A percentile compares a stretch with the other conserved stretches of the same genome.
phyloP scores from a whole-genome alignment of 2,329 filamentous ascomycete species.

The Setomelanomma holmii region DNA sequence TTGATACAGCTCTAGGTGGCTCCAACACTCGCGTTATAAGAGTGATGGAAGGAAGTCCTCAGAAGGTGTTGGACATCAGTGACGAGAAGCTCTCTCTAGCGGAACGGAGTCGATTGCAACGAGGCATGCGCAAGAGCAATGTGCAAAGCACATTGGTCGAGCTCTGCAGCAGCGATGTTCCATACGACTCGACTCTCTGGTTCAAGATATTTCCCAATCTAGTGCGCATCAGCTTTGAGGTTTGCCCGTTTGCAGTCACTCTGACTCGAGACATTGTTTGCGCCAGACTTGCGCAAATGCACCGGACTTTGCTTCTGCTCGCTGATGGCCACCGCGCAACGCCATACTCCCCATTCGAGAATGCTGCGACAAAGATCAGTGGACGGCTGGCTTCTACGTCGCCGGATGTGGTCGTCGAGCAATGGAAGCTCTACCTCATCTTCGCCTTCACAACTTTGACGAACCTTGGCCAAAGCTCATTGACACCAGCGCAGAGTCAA shows the following conservation, averaged over 20 bases:
- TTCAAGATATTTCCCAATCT: constrained; percentile 98
- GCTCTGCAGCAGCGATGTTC: constrained; percentile 92
- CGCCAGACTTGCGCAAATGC: constrained; percentile 91
- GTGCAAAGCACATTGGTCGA: constrained; percentile 88
- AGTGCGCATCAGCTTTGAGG: constrained; percentile 86
- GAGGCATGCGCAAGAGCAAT: constrained; percentile 84
- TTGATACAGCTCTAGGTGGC: constrained; percentile 86
- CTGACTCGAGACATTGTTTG: constrained; percentile 92
- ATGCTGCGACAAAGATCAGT: constrained; percentile 61
- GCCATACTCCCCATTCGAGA: constrained; percentile 66
- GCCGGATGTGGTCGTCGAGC: constrained; percentile 88
- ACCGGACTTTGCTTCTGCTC: constrained; percentile 79
- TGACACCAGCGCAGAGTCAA: constrained; percentile 63
- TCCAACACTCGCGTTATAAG: constrained; percentile 83
- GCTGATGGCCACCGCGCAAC: constrained; percentile 68
- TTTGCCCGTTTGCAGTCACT: constrained; percentile 89
- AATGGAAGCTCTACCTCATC: constrained; percentile 97
- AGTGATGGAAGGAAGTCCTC: constrained; percentile 88
- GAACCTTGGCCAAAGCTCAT: constrained; percentile 69
- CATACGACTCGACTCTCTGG: constrained; percentile 94
- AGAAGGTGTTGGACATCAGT: constrained; percentile 88
- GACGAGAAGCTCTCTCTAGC: constrained; percentile 90
- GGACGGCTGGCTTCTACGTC: constrained; percentile 69
- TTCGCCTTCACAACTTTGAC: constrained; percentile 96
- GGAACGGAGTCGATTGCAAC: constrained; percentile 88